phyloP scores from a whole-genome alignment of 2,329 filamentous ascomycete species.

The Trichophyton benhamiae region DNA sequence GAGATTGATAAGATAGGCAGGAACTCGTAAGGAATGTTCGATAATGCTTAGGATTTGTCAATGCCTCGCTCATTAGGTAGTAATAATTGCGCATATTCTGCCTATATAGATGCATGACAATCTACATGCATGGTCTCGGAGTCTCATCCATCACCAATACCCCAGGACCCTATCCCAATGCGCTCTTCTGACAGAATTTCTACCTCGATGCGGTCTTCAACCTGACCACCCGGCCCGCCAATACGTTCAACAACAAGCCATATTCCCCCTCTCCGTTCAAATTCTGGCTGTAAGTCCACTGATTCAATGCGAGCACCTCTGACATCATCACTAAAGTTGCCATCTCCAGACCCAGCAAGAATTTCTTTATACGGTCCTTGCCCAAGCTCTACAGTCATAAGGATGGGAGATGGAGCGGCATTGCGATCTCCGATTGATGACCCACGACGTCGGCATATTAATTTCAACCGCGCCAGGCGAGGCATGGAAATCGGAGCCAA shows the following conservation, averaged over 20 bases:
- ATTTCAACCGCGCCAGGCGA: slow-evolving; percentile 50
- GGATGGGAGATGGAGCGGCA: slow-evolving; percentile 42
- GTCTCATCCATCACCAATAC: slow-evolving; percentile 17
- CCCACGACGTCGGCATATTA: slow-evolving; percentile 41
- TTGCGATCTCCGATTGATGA: slow-evolving; percentile 28
- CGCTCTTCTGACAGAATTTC: slow-evolving; percentile 33
- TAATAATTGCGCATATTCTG: too few species aligned
- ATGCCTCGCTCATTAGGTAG: too few species aligned
- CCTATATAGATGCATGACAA: neutral
- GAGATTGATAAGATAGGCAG: too few species aligned
- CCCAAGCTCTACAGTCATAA: slow-evolving; percentile 61
- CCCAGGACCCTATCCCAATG: slow-evolving; percentile 34
- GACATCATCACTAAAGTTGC: slow-evolving; percentile 58
- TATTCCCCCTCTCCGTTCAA: slow-evolving; percentile 45
- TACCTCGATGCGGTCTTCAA: slow-evolving; percentile 32
- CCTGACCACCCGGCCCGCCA: slow-evolving; percentile 46
- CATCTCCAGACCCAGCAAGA: slow-evolving; percentile 57
- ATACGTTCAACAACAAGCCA: slow-evolving; percentile 77
- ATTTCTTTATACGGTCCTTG: slow-evolving; percentile 55
- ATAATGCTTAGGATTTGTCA: too few species aligned
- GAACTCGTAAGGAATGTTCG: too few species aligned
- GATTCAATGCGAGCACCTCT: slow-evolving; percentile 58
- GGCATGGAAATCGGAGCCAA: slow-evolving; percentile 39
- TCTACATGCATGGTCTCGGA: neutral
- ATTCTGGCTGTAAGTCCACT: slow-evolving; percentile 59